Conservation (phyloP, 2,329 filamentous ascomycete genomes). For the Claviceps sp. region DNA sequence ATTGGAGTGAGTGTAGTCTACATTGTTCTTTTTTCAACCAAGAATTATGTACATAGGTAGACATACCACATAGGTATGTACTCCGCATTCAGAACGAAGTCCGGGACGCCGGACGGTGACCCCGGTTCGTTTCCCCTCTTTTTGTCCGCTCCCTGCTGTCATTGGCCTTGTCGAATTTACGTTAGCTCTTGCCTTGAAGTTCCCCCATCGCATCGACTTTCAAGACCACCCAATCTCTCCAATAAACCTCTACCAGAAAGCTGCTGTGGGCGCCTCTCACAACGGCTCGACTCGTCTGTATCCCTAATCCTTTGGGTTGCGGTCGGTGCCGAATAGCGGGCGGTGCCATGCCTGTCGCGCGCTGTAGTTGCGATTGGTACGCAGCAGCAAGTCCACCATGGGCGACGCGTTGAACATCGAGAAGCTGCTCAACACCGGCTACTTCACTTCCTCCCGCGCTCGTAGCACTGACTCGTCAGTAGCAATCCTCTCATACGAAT, state of each 20-base stretch:
- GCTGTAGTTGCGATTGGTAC: slow-evolving; percentile 7
- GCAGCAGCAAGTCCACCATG: slow-evolving; percentile 21
- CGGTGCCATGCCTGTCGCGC: slow-evolving; percentile 11
- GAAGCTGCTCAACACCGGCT: slow-evolving; percentile 34
- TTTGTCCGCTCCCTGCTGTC: no score
- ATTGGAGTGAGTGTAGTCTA: no score
- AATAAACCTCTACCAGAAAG: no score
- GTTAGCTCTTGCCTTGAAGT: no score
- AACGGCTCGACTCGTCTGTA: no score
- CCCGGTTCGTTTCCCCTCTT: no score
- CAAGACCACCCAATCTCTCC: no score
- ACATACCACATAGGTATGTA: background rate
- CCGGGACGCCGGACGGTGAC: background rate
- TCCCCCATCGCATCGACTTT: no score
- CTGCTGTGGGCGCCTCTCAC: no score
- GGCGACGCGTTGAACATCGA: slow-evolving; percentile 30
- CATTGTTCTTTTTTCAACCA: no score
- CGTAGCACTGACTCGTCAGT: slow-evolving; percentile 18
- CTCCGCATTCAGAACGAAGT: background rate
- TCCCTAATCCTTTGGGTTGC: no score
- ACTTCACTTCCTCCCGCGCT: slow-evolving; percentile 34
- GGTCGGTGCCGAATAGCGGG: background rate
- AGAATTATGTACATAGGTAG: background rate
- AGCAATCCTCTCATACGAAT: background rate
- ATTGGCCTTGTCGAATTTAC: no score